phyloP scores from a whole-genome alignment of 1,284 basidiomycete species.

The Ustilago crameri region DNA sequence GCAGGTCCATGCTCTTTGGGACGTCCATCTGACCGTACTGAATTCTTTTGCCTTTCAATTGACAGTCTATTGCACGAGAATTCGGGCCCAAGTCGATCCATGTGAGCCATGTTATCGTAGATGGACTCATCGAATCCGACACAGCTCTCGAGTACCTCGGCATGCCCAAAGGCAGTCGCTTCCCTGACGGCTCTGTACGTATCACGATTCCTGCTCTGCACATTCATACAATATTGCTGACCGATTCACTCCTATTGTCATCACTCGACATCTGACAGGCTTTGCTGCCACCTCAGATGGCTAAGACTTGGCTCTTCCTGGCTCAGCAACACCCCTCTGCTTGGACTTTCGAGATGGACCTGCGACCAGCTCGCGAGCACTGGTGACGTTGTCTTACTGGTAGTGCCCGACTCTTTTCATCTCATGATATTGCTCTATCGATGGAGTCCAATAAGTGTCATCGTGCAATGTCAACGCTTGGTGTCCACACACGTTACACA shows the following conservation, averaged over 20 bases:
- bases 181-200: constrained; percentile 45
- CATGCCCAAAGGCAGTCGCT: constrained; percentile 47
- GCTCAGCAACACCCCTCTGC: constrained; percentile 51
- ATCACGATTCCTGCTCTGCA: background rate
- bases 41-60: too few species aligned
- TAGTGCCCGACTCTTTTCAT: too few species aligned
- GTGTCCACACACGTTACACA: background rate
- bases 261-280: constrained; percentile 16
- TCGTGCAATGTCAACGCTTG: too few species aligned
- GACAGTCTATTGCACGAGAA: constrained; percentile 49
- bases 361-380: constrained; percentile 57
- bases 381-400: constrained; percentile 36
- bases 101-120: constrained; percentile 56
- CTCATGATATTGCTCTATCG: background rate
- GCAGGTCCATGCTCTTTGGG: too few species aligned
- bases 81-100: constrained; percentile 49
- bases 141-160: constrained; percentile 44
- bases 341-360: constrained; percentile 60
- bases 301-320: constrained; percentile 61
- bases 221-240: background rate
- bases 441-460: too few species aligned
- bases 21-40: background rate
- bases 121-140: constrained; percentile 58
- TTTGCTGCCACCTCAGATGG: constrained; percentile 53
- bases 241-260: too few species aligned